A percentile compares a stretch with the other conserved stretches of the same genome.
Conservation (phyloP, 139 green algal genomes). For the Eudorina sp. region DNA sequence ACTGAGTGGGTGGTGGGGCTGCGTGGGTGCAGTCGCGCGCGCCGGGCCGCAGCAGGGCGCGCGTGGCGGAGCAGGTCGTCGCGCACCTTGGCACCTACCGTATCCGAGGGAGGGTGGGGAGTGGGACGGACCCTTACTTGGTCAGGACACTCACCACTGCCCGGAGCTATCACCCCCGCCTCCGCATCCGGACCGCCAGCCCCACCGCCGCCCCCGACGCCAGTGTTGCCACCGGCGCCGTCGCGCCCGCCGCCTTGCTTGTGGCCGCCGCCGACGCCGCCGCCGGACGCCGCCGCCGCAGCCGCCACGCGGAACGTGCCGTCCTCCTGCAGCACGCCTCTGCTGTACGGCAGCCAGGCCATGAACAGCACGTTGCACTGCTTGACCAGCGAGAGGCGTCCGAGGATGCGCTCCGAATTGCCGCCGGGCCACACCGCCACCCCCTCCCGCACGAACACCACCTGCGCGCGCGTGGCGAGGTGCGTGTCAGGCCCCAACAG, state of each 20-base stretch:
- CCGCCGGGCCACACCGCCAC: slow-evolving; percentile 74
- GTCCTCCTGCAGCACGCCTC: slow-evolving; percentile 58
- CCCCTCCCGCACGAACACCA: slow-evolving; percentile 77
- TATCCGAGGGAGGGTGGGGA: too few species aligned
- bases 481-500: background rate
- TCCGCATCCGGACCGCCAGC: background rate
- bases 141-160: too few species aligned
- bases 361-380: slow-evolving; percentile 82
- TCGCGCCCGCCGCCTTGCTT: background rate
- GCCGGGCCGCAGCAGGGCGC: too few species aligned
- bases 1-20: too few species aligned
- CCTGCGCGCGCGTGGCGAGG: too few species aligned
- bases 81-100: too few species aligned
- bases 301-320: slow-evolving; percentile 54
- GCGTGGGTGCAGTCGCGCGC: too few species aligned
- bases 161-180: too few species aligned
- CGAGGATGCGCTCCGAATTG: slow-evolving; percentile 67
- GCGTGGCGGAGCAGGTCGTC: too few species aligned
- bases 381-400: slow-evolving; percentile 78
- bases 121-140: too few species aligned
- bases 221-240: background rate
- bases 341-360: slow-evolving; percentile 75
- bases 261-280: background rate
- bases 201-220: background rate
- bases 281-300: background rate